phyloP scores from a whole-genome alignment of 441 rosid genomes.

The Isatis lusitanica region DNA sequence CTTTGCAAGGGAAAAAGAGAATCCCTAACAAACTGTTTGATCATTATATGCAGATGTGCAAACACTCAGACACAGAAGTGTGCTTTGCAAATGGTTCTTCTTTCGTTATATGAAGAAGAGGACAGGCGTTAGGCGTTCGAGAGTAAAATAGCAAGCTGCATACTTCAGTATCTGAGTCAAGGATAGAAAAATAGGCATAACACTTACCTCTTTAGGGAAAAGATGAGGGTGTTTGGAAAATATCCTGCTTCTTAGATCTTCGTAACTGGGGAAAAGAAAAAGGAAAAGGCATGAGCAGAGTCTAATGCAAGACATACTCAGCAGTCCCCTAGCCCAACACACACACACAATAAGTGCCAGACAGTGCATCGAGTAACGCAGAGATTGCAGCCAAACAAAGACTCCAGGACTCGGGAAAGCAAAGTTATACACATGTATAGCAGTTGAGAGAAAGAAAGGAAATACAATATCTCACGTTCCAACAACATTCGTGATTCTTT shows the following conservation, averaged over 20 bases:
- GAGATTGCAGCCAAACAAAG: slow-evolving; percentile 11
- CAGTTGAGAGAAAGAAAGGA: not conserved
- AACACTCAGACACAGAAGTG: not conserved
- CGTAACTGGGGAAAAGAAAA: slow-evolving; percentile 52
- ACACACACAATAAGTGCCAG: not conserved
- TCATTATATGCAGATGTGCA: not conserved
- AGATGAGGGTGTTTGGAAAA: slow-evolving; percentile 83
- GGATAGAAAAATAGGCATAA: not conserved
- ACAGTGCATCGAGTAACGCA: not conserved
- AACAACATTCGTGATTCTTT: slow-evolving; percentile 78
- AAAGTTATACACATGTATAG: slow-evolving; percentile 14
- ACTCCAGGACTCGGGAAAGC: not conserved
- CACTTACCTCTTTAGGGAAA: slow-evolving; percentile 87
- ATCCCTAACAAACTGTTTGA: not conserved
- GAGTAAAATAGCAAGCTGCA: not conserved
- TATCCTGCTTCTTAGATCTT: slow-evolving; percentile 76
- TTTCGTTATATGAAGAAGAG: not conserved
- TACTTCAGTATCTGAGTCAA: not conserved
- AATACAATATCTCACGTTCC: slow-evolving; percentile 68
- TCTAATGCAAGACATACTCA: not conserved
- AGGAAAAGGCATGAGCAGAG: not conserved
- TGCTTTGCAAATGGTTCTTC: not conserved
- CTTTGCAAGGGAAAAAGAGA: not conserved
- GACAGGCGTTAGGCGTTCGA: not conserved
- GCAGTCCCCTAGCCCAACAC: not conserved